Evolutionary conservation across 2,329 filamentous ascomycete genomes (phyloP).

Genomic region (Cyphellophora attinorum): DNA sequence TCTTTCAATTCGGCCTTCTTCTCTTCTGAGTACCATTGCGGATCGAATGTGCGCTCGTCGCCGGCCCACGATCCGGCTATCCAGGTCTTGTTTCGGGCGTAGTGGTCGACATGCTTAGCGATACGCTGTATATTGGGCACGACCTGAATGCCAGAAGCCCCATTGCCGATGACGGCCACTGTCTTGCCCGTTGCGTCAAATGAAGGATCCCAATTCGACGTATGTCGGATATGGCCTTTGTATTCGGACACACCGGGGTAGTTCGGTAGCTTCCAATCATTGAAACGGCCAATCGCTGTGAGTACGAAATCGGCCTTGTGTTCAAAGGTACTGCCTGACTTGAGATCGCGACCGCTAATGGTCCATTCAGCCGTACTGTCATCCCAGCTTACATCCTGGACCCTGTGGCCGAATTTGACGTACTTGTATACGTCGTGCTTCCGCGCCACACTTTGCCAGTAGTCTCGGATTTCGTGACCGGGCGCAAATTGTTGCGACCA

Average conservation of each 20-base stretch:
- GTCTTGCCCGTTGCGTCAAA: conserved; percentile 27
- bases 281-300: conserved; percentile 48
- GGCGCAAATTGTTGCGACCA: conserved; percentile 16
- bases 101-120: conserved; percentile 22
- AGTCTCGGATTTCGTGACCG: conserved; percentile 16
- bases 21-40: conserved; percentile 18
- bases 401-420: conserved; percentile 48
- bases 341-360: conserved; percentile 6
- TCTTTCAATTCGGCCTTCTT: conserved; percentile 12
- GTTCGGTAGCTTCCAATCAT: conserved; percentile 19
- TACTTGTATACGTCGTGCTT: conserved; percentile 39
- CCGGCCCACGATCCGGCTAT: conserved; percentile 26
- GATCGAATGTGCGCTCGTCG: conserved; percentile 13
- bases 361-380: conserved; percentile 27
- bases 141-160: conserved; percentile 20
- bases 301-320: conserved; percentile 43
- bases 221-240: conserved; percentile 29
- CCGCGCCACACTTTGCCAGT: conserved; percentile 13
- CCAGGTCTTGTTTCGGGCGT: conserved; percentile 21
- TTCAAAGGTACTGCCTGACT: conserved; percentile 13
- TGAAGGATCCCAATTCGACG: conserved; percentile 29
- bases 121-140: conserved; percentile 30
- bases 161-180: conserved; percentile 21
- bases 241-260: conserved; percentile 22
- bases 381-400: conserved; percentile 46